Percentiles rank a stretch among this genome's conserved stretches.
These are phyloP conservation scores for Abrus precatorius DNA, from an alignment of 306 rosid species.

Conservation along the genomic window DNA sequence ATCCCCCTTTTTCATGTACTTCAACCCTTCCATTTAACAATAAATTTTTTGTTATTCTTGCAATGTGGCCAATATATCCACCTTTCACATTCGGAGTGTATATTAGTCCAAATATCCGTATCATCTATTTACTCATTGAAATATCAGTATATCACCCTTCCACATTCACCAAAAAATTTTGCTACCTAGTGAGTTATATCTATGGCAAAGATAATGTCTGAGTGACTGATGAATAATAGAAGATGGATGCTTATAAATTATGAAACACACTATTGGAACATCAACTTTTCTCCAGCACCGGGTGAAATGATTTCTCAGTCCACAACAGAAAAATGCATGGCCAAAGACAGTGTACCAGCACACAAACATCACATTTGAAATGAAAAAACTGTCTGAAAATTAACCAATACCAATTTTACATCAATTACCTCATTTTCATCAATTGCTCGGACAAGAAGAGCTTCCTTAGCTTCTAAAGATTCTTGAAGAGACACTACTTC, in stretches of 20 bases:
- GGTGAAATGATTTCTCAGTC: not conserved
- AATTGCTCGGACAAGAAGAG: conserved; percentile 86
- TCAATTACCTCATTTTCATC: conserved; percentile 91
- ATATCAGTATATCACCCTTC: conserved; percentile 25
- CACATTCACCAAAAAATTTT: conserved; percentile 7
- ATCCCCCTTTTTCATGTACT: too few species aligned
- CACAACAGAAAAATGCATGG: conserved; percentile 1
- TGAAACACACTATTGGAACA: not conserved
- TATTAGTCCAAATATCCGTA: conserved; percentile 16
- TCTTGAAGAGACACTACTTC: conserved; percentile 75
- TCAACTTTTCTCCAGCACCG: conserved; percentile 12
- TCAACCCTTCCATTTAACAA: not conserved
- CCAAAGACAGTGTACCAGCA: conserved; percentile 19
- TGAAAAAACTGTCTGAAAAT: conserved; percentile 24
- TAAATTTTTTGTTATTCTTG: conserved; percentile 5
- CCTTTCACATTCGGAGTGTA: conserved; percentile 16
- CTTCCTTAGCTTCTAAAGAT: conserved; percentile 95
- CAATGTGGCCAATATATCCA: conserved; percentile 3
- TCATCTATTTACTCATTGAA: not conserved
- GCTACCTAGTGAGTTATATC: conserved; percentile 7
- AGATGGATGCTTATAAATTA: conserved; percentile 19
- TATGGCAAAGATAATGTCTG: not conserved
- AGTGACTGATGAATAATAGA: not conserved
- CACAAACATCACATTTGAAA: conserved; percentile 29
- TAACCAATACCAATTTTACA: conserved; percentile 9